Base-by-base conservation (phyloP, 768 basidiomycete species). In the Russula earlei region DNA sequence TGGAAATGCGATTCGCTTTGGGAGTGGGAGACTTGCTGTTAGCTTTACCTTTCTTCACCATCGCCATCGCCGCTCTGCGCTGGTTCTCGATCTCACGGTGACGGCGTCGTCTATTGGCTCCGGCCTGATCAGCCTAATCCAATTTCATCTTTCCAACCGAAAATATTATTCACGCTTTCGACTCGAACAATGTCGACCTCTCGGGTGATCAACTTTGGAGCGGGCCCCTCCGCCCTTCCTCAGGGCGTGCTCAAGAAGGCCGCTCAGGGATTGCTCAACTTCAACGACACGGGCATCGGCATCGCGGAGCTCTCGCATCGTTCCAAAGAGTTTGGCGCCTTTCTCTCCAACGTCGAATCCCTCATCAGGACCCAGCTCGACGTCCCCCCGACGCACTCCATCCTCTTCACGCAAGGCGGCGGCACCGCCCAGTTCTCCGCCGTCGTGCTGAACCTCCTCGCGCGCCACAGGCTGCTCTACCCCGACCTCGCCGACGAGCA, bases 231-330 rank as follows among this genome's bases (percentile, higher is more conserved):
- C 19, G 85, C 89, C 0, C 76, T 99, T 40, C 96, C 96, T 15
- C 77, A 83, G n/a, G 73, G 82, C 4, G 91, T 97, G 29, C 81
- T 99, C 51, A 71, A 84, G 63, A 82, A 93, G 67, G 91, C 94
- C 2, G 78, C 87, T 14, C 72, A 79, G 59, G 91, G 87, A 15
- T 76, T 98, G n/a, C 74, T 99, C 64, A 87, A 98, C 75, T 97
- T 91, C 70, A 75, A 85, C 54, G 78, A 78, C 45, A 94, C 90
- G 2, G 96, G 96, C 25, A 94, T 98, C 58, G 96, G 96, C 42
- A 83, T 99, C 67, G 88, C 91, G 41, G 96, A 99, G 70, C 81
- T 98, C 67, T 95, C 92, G 1, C 96, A 99, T 70, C 87, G 96
- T 62, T 92, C 92, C 38, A 82, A 88, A 64, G 87, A 93, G 61